phyloP scores from a whole-genome alignment of 352 stramenopile species.

The Globisporangium paroecandrum region DNA sequence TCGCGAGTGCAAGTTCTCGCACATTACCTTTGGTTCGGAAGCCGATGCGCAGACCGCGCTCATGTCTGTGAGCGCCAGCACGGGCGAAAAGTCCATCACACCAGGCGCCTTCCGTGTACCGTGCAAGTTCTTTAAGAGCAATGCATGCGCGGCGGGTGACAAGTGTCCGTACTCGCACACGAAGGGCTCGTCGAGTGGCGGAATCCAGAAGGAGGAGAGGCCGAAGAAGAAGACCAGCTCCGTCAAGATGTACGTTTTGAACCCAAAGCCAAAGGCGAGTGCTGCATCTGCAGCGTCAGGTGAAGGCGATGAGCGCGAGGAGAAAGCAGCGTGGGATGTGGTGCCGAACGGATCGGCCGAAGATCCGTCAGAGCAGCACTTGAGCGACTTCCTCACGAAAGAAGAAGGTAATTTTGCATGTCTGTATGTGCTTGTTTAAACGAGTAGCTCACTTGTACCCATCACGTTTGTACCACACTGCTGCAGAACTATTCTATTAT shows the following conservation, averaged over 20 bases:
- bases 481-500: slow-evolving; percentile 73
- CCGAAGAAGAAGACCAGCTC: slow-evolving; percentile 18
- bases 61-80: slow-evolving; percentile 35
- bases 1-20: slow-evolving; percentile 66
- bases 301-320: slow-evolving; percentile 28
- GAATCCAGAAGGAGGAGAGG: slow-evolving; percentile 13
- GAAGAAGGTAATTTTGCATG: slow-evolving; percentile 50
- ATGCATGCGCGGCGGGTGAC: slow-evolving; percentile 55
- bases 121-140: slow-evolving; percentile 75
- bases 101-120: slow-evolving; percentile 45
- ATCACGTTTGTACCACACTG: not conserved
- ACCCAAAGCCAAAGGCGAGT: slow-evolving; percentile 26
- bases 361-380: slow-evolving; percentile 28
- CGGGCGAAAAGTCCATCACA: slow-evolving; percentile 37
- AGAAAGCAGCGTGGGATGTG: slow-evolving; percentile 22
- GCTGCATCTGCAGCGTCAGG: slow-evolving; percentile 16
- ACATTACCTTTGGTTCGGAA: slow-evolving; percentile 21
- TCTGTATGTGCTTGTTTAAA: not conserved
- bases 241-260: slow-evolving; percentile 31
- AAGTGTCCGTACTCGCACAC: slow-evolving; percentile 69
- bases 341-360: slow-evolving; percentile 3
- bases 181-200: slow-evolving; percentile 19
- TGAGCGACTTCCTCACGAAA: slow-evolving; percentile 78
- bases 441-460: not conserved
- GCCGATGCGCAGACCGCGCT: slow-evolving; percentile 18